Evolutionary conservation across 169 alveolate species (phyloP).

Genomic region (Plasmodium gallinaceum): DNA sequence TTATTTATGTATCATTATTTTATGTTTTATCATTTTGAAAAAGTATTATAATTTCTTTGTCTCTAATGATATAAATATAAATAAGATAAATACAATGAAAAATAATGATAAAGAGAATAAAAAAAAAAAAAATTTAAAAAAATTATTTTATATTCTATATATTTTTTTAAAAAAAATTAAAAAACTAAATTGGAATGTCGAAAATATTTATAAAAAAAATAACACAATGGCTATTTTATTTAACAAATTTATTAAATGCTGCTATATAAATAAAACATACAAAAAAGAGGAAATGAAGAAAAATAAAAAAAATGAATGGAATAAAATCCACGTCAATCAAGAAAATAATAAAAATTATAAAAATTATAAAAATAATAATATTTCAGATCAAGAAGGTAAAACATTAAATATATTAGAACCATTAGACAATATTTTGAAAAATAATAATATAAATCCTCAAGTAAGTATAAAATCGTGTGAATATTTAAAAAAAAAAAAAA

Average conservation of each 20-base stretch:
- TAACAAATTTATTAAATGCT: conserved; percentile 14
- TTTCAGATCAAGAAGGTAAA: not conserved
- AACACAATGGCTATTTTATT: not conserved
- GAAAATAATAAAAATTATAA: not conserved
- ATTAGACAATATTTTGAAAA: not conserved
- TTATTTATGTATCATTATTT: conserved; percentile 34
- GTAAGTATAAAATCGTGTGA: conserved; percentile 57
- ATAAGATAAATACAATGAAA: conserved; percentile 4
- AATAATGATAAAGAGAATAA: not conserved
- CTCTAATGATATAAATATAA: conserved; percentile 2
- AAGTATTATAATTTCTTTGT: conserved; percentile 37
- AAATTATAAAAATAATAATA: not conserved
- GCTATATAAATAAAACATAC: not conserved
- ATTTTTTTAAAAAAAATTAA: conserved; percentile 50
- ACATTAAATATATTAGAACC: not conserved
- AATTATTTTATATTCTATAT: conserved; percentile 11
- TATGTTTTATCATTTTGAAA: conserved; percentile 31
- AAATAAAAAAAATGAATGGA: not conserved
- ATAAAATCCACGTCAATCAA: not conserved
- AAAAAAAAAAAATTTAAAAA: conserved; percentile 21
- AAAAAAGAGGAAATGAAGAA: not conserved
- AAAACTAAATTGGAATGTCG: conserved; percentile 51
- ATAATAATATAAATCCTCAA: conserved; percentile 15
- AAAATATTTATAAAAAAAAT: conserved; percentile 36
- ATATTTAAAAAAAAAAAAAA: conserved; percentile 7